Evolutionary conservation across 306 rosid genomes (phyloP).

Genomic region (Medicago ruthenica): DNA sequence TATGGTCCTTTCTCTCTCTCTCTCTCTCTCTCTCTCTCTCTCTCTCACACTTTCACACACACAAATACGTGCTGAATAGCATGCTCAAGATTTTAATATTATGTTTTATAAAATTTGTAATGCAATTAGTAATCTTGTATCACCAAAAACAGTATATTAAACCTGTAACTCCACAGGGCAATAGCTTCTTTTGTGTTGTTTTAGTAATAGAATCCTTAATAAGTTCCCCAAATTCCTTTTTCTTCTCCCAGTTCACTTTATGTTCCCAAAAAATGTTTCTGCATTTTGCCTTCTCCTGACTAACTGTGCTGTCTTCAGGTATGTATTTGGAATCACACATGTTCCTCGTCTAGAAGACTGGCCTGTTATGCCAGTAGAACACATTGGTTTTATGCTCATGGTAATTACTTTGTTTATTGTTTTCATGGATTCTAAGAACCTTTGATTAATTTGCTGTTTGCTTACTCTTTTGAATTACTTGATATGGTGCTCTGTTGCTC

Average conservation of each 20-base stretch:
- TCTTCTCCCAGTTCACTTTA: constrained; percentile 5
- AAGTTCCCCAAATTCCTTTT: constrained; percentile 12
- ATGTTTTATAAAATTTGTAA: constrained; percentile 11
- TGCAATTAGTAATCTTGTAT: constrained; percentile 11
- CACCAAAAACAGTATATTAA: neutral
- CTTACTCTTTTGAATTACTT: neutral
- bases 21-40: constrained; percentile 26
- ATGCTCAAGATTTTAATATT: constrained; percentile 9
- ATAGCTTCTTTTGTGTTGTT: neutral
- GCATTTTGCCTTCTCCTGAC: constrained; percentile 15
- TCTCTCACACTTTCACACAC: neutral
- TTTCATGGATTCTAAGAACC: neutral
- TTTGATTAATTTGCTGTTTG: neutral
- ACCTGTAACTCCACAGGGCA: constrained; percentile 15
- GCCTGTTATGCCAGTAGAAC: constrained; percentile 98
- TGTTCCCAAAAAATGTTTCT: neutral
- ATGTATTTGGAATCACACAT: constrained; percentile 81
- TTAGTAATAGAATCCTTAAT: neutral
- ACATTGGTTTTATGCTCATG: constrained; percentile 80
- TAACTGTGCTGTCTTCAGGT: constrained; percentile 58
- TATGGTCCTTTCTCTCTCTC: constrained; percentile 58
- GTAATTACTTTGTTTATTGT: constrained; percentile 44
- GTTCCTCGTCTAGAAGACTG: constrained; percentile 89
- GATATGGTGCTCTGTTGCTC: neutral
- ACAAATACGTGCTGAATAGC: neutral